A percentile compares a stretch with the other conserved stretches of the same genome.
phyloP scores from a whole-genome alignment of 306 rosid genomes.

The Dryas octopetala region DNA sequence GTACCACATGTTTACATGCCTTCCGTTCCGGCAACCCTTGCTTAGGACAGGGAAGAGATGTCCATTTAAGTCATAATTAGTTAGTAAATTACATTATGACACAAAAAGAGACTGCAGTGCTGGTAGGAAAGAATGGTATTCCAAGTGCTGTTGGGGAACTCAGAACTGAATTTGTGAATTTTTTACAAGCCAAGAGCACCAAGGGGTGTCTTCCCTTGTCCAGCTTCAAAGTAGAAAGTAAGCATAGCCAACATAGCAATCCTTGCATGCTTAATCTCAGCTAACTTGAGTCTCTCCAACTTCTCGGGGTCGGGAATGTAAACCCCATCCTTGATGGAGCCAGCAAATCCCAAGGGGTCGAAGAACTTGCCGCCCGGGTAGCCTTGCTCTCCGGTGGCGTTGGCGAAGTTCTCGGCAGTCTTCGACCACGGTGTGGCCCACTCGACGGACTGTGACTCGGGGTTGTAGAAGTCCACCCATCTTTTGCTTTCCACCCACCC shows the following conservation, averaged over 20 bases:
- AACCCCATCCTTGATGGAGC: constrained; percentile 56
- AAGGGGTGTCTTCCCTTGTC: constrained; percentile 97
- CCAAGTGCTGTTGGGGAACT: not conserved
- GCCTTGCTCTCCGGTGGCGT: constrained; percentile 88
- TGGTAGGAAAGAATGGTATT: not conserved
- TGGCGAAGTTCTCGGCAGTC: constrained; percentile 83
- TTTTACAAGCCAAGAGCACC: constrained; percentile 94
- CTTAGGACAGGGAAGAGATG: too few relatives aligned
- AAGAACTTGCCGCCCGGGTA: constrained; percentile 97
- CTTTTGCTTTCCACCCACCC: constrained; percentile 99
- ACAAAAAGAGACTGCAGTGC: not conserved
- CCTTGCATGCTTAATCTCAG: constrained; percentile 96
- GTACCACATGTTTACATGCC: too few relatives aligned
- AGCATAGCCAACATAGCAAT: constrained; percentile 96
- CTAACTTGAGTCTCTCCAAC: constrained; percentile 81
- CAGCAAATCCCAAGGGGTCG: constrained; percentile 78
- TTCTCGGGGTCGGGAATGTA: constrained; percentile 67
- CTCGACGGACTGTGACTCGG: constrained; percentile 89
- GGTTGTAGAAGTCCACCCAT: constrained; percentile 98
- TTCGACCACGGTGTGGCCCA: constrained; percentile 99
- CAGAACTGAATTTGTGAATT: not conserved
- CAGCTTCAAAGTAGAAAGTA: constrained; percentile 94
- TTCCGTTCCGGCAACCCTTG: too few relatives aligned
- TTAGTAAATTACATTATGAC: not conserved
- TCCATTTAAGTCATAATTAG: not conserved